These are phyloP conservation scores for Leersia perrieri DNA, from an alignment of 176 grass and related monocot genomes.

Conservation along the genomic window DNA sequence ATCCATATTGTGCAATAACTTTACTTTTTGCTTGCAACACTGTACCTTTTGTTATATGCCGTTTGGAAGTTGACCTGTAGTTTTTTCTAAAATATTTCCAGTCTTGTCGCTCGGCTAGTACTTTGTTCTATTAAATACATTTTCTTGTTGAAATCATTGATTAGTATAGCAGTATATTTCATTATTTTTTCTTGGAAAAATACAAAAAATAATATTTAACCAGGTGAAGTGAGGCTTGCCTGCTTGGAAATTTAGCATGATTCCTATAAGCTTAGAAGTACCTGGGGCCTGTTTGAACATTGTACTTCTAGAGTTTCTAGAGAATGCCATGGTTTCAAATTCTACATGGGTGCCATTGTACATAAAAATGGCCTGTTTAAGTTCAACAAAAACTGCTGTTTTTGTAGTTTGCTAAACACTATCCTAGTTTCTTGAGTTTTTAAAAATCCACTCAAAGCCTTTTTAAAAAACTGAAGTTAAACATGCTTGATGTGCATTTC, in stretches of 20 bases:
- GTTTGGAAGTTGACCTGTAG: not conserved
- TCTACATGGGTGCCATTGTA: not conserved
- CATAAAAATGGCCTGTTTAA: not conserved
- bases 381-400: not conserved
- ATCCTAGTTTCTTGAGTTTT: not conserved
- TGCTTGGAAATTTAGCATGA: constrained; percentile 1
- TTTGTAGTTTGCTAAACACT: not conserved
- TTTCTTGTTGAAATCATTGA: constrained; percentile 13
- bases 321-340: not conserved
- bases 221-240: not conserved
- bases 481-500: not conserved
- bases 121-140: not conserved
- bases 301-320: not conserved
- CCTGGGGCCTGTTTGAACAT: not conserved
- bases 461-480: constrained; percentile 6
- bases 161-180: constrained; percentile 17
- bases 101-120: not conserved
- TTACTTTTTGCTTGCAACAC: constrained; percentile 13
- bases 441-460: not conserved
- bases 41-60: constrained; percentile 1
- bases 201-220: not conserved
- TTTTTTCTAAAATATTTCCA: not conserved
- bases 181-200: not conserved
- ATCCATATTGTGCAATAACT: not conserved
- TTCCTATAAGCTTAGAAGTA: constrained; percentile 7